Evolutionary conservation across 768 basidiomycete species (phyloP), one percentile per base, ranked within the genome.

Genomic region (Auricularia sp.): DNA sequence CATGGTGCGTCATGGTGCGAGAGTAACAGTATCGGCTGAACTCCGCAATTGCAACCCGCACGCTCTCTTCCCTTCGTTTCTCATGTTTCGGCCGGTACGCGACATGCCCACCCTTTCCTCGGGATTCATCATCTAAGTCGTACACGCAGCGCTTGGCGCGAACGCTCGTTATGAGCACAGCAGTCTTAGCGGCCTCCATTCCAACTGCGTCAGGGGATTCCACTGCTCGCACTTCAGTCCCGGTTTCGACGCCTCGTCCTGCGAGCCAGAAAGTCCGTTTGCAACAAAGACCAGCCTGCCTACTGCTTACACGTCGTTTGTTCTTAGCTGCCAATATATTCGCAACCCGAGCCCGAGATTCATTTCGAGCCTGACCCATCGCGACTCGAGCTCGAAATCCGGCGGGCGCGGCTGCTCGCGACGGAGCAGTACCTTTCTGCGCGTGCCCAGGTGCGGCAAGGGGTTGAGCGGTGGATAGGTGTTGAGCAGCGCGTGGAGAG

Each of bases 401-500:
- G 90, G 16, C 78, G 80, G 21, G 85, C 80, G 3, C 81, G 96
- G 64, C 79, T 83, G 66, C 77, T 83, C 35, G 80, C 83, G 2
- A 84, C 82, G n/a, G 74, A 78, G 0, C 79, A 82, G 14, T 83
- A 87, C 70, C 68, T 73, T 3, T 80, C 85, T 35, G 83, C 84
- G n/a, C 83, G 85, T 64, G 77, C 80, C 1, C 80, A 83, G 60
- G 85, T 93, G 29, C 90, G 93, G 68, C 81, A 80, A 1, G 83
- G 85, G 54, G 83, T 96, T 18, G 83, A 86, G 36, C 81, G 80
- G 66, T 96, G 93, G 93, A 90, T 98, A 70, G 84, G 82, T 12
- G 80, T 93, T 36, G 96, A 98, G 73, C 83, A 89, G 68, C 81
- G 83, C 7, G 86, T 95, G 36, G 95, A 97, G 77, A 77, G 95